Evolutionary conservation across 257 asterid genomes (phyloP), one percentile per base, ranked within the genome.

Genomic region (Penstemon davidsonii): DNA sequence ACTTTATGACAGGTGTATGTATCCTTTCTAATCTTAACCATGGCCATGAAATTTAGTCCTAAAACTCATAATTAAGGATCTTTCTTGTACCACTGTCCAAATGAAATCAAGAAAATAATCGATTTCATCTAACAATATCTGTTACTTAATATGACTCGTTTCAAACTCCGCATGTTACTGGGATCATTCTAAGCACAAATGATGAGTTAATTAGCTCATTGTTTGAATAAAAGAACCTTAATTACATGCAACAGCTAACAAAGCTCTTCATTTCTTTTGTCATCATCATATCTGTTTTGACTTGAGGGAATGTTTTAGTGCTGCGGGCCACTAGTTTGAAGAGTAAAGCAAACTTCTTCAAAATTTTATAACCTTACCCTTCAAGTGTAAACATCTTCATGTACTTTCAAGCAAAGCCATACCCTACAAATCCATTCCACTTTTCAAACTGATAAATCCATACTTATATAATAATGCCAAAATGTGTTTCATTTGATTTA

Each of bases 381-480:
- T 85, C 72, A 89, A 86, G 96, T 83, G 83, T 86, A 53, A 74
- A 62, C 74, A 84, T 68, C 62, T 85, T 79, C 92, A 82, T 80
- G 76, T 66, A 81, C 95, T 87, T 92, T 56, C 80, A 88, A 92
- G 96, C 88, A 84, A 89, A 92, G 97, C 82, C 86, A 85, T 73
- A 81, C 79, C 81, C 85, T 73, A 59, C 83, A 73, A 78, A 72
- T 62, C 82, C 78, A 66, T 13, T 57, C 54, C 83, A 72, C 72
- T 76, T 75, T 70, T 66, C 66, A 37, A 44, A 76, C 82, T 80
- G 42, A 84, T 75, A 13, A 79, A 69, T 76, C 81, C 79, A 9
- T 77, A 70, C 76, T 73, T 86, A 82, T 86, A 82, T 73, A 84
- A 76, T 75, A 79, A 70, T 78, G 75, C 76, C 72, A 67, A 66